These are phyloP conservation scores for Solanum piurae DNA, from an alignment of 257 asterid genomes.

Conservation along the genomic window DNA sequence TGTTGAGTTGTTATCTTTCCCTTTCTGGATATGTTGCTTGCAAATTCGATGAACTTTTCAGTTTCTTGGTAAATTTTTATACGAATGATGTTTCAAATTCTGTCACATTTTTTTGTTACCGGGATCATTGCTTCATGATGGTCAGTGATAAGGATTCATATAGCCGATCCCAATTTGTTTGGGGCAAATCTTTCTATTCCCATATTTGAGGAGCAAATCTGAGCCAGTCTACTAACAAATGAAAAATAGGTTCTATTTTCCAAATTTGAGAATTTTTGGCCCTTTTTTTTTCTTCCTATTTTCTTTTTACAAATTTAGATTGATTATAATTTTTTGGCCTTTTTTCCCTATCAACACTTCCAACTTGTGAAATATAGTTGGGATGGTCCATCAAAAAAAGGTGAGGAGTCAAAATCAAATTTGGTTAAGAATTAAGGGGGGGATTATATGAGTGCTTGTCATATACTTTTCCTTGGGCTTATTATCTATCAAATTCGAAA, in stretches of 20 bases:
- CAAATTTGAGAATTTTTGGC: too few species aligned
- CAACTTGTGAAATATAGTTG: background rate
- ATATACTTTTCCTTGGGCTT: background rate
- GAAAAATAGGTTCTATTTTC: too few species aligned
- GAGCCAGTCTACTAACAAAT: too few species aligned
- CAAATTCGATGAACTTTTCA: background rate
- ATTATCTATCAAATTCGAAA: background rate
- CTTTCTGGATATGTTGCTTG: conserved; percentile 2
- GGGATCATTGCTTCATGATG: background rate
- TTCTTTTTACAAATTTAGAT: too few species aligned
- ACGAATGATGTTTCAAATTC: background rate
- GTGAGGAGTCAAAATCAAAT: background rate
- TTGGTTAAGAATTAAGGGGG: background rate
- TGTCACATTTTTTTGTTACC: background rate
- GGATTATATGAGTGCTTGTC: background rate
- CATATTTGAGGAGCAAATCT: too few species aligned
- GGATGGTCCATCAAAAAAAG: background rate
- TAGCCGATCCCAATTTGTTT: background rate
- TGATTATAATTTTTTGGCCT: background rate
- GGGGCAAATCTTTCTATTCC: too few species aligned
- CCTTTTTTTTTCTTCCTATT: too few species aligned
- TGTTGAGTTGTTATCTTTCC: background rate
- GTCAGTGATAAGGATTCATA: background rate
- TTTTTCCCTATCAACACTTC: background rate
- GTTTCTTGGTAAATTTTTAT: background rate